These are phyloP conservation scores for Cantharellus anzutake DNA, from an alignment of 768 basidiomycete genomes.

Conservation along the genomic window DNA sequence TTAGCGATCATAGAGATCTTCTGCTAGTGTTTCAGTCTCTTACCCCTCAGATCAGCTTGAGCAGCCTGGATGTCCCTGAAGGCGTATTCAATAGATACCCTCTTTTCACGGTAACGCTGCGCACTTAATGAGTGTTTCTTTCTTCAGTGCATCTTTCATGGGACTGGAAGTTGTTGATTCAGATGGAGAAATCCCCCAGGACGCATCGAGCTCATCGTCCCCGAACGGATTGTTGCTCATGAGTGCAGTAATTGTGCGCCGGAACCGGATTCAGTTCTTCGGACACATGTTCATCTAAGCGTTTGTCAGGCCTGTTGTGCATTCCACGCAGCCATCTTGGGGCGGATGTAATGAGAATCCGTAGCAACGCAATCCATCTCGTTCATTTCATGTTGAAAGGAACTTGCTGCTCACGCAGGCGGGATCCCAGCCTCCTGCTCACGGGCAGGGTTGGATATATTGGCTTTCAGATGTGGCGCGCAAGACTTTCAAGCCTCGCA, in stretches of 20 bases:
- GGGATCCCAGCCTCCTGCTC: no score
- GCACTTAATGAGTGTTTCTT: conserved; percentile 62
- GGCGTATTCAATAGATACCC: background rate
- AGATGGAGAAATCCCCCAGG: conserved; percentile 5
- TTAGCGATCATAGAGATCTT: background rate
- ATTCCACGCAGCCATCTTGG: no score
- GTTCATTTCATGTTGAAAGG: no score
- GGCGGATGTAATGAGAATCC: no score
- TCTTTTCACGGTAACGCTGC: conserved; percentile 11
- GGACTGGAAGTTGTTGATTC: conserved; percentile 27
- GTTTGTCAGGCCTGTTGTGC: no score
- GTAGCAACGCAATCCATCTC: no score
- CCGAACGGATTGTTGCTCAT: conserved; percentile 8
- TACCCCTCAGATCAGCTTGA: conserved; percentile 63
- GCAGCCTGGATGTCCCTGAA: conserved; percentile 52
- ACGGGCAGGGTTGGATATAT: no score
- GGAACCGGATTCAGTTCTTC: no score
- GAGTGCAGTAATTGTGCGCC: background rate
- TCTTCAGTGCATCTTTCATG: conserved; percentile 55
- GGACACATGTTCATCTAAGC: no score
- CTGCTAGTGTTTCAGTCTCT: background rate
- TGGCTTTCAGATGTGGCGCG: no score
- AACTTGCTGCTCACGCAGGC: no score
- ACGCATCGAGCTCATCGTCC: conserved; percentile 8
- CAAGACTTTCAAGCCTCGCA: no score